Evolutionary conservation across 78 protist genomes (phyloP).

Genomic region (Anaeramoeba ignava): DNA sequence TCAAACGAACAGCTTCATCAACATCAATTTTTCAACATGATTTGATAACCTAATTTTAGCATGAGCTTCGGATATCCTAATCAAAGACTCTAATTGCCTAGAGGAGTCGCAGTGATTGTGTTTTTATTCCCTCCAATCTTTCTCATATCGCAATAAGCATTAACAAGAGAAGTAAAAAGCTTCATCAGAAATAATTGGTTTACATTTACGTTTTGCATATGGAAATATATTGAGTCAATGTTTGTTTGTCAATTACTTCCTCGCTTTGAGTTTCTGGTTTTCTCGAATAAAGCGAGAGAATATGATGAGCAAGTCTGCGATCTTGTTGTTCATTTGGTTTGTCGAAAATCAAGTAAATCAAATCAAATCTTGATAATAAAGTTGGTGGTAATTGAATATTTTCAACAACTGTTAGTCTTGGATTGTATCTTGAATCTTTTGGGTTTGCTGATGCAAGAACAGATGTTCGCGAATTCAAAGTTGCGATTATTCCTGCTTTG

Average conservation of each 20-base stretch:
- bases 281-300: slow-evolving; percentile 53
- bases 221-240: slow-evolving; percentile 62
- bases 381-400: slow-evolving; percentile 88
- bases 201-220: slow-evolving; percentile 52
- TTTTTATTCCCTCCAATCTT: slow-evolving; percentile 19
- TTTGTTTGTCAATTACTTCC: not conserved
- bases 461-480: slow-evolving; percentile 88
- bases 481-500: slow-evolving; percentile 97
- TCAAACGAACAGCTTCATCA: not conserved
- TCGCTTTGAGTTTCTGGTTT: not conserved
- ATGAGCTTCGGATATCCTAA: slow-evolving; percentile 82
- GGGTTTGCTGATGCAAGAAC: slow-evolving; percentile 99
- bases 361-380: slow-evolving; percentile 86
- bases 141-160: slow-evolving; percentile 62
- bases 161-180: slow-evolving; percentile 43
- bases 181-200: slow-evolving; percentile 73
- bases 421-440: slow-evolving; percentile 63
- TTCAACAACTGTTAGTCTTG: slow-evolving; percentile 72
- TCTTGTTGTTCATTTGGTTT: slow-evolving; percentile 65
- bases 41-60: slow-evolving; percentile 74
- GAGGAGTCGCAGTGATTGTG: slow-evolving; percentile 91
- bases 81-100: slow-evolving; percentile 92
- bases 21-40: slow-evolving; percentile 17
- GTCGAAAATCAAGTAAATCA: slow-evolving; percentile 88
- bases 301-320: slow-evolving; percentile 70